Evolutionary conservation across 2,329 filamentous ascomycete genomes (phyloP).

Genomic region (Nakataea oryzae): DNA sequence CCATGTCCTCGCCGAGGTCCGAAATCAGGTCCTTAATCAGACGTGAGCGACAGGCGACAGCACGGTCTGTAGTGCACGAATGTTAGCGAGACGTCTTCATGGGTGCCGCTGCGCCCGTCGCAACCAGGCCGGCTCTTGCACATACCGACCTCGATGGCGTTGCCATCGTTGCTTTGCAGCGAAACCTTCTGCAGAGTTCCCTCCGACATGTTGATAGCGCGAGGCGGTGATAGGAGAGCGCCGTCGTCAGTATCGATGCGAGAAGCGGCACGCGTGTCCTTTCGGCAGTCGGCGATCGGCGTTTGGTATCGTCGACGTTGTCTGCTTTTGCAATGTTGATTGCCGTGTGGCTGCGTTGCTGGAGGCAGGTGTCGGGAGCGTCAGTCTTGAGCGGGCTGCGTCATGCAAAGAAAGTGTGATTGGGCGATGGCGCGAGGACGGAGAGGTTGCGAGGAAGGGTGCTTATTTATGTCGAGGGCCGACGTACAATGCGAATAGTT

Average conservation of each 20-base stretch:
- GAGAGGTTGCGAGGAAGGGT: background rate
- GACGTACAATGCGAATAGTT: background rate
- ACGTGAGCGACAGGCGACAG: conserved; percentile 81
- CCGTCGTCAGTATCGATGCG: background rate
- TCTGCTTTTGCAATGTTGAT: too few relatives aligned
- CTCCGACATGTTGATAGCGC: conserved; percentile 16
- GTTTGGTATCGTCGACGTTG: background rate
- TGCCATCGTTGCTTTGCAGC: conserved; percentile 40
- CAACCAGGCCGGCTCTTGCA: background rate
- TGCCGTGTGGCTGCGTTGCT: background rate
- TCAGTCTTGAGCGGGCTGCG: background rate
- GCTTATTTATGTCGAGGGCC: background rate
- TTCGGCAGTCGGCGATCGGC: background rate
- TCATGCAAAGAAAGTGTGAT: too few relatives aligned
- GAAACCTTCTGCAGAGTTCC: conserved; percentile 28
- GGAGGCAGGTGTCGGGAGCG: background rate
- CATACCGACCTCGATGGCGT: conserved; percentile 27
- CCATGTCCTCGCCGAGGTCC: conserved; percentile 63
- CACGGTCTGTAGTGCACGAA: conserved; percentile 47
- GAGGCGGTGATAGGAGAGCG: background rate
- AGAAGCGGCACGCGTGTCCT: background rate
- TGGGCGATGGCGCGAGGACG: background rate
- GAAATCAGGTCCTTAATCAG: conserved; percentile 98
- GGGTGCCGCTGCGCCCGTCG: background rate
- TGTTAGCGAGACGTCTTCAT: background rate